Evolutionary conservation across 2,329 filamentous ascomycete species (phyloP).

Genomic region (Cladosporium sp.): DNA sequence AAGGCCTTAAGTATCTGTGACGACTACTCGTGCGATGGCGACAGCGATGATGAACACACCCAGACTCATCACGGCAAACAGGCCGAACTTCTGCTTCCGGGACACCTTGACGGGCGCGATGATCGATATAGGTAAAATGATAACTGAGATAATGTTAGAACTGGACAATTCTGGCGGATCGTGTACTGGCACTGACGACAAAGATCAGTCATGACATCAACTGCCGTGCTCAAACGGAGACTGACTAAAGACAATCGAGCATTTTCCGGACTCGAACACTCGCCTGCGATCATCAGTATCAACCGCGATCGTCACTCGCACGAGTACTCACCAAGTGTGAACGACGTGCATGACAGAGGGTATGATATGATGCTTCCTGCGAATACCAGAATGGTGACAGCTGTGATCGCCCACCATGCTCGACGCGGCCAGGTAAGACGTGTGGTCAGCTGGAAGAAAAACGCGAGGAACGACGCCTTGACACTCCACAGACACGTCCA

Average conservation of each 20-base stretch:
- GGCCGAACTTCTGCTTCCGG: slow-evolving; percentile 14
- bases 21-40: slow-evolving; percentile 13
- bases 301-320: background rate
- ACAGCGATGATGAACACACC: slow-evolving; percentile 22
- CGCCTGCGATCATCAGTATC: background rate
- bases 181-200: slow-evolving; percentile 16
- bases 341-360: slow-evolving; percentile 17
- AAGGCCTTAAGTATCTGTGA: slow-evolving; percentile 13
- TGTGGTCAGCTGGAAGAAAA: slow-evolving; percentile 17
- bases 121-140: slow-evolving; percentile 9
- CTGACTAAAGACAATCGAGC: slow-evolving; percentile 11
- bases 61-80: slow-evolving; percentile 19
- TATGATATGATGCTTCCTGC: slow-evolving; percentile 17
- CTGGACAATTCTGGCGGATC: background rate
- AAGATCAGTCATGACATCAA: slow-evolving; percentile 22
- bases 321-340: slow-evolving; percentile 9
- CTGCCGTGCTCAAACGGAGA: slow-evolving; percentile 17
- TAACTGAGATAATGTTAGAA: background rate
- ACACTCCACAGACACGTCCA: slow-evolving; percentile 24
- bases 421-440: slow-evolving; percentile 13
- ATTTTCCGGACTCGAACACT: slow-evolving; percentile 11
- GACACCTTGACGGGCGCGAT: slow-evolving; percentile 3
- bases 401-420: slow-evolving; percentile 20
- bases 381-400: slow-evolving; percentile 16
- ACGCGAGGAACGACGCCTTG: slow-evolving; percentile 21